Conservation (phyloP, 139 green algal genomes). For the Closterium sp. region DNA sequence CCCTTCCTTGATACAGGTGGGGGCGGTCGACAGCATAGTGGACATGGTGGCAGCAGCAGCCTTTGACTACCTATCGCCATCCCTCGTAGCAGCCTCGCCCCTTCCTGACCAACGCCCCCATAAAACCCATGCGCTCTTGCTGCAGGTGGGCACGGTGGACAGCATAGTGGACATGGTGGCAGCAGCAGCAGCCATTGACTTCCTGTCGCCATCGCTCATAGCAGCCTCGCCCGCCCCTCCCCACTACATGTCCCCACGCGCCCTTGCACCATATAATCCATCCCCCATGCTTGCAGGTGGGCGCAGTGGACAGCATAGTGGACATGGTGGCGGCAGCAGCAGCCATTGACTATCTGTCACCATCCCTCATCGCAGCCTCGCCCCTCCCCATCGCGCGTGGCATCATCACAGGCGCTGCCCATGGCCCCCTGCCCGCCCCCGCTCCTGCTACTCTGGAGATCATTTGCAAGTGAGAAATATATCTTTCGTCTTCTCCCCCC, state of each 20-base stretch:
- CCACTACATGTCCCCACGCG: not conserved
- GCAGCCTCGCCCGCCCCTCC: not conserved
- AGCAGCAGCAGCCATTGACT: conserved; percentile 15
- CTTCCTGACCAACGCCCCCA: conserved; percentile 10
- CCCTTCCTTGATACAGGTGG: conserved; percentile 13
- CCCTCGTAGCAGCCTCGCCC: not conserved
- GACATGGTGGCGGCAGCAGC: conserved; percentile 35
- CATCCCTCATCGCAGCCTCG: not conserved
- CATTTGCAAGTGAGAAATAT: conserved; percentile 9
- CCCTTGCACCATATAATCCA: not conserved
- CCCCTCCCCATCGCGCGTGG: conserved; percentile 36
- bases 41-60: conserved; percentile 37
- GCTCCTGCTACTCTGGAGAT: conserved; percentile 26
- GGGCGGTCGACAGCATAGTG: conserved; percentile 41
- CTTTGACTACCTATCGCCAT: conserved; percentile 19
- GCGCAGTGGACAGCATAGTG: conserved; percentile 42
- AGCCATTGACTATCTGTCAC: conserved; percentile 26
- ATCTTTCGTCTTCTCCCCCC: not conserved
- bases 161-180: conserved; percentile 46
- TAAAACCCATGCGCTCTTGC: not conserved
- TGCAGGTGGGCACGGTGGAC: conserved; percentile 44
- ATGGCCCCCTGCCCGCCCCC: conserved; percentile 26
- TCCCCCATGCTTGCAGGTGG: too few species aligned
- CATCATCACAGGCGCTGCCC: conserved; percentile 36
- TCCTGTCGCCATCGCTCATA: not conserved